Base-by-base conservation (phyloP, 1,139 yeast genomes). In the Protomyces inouyei region DNA sequence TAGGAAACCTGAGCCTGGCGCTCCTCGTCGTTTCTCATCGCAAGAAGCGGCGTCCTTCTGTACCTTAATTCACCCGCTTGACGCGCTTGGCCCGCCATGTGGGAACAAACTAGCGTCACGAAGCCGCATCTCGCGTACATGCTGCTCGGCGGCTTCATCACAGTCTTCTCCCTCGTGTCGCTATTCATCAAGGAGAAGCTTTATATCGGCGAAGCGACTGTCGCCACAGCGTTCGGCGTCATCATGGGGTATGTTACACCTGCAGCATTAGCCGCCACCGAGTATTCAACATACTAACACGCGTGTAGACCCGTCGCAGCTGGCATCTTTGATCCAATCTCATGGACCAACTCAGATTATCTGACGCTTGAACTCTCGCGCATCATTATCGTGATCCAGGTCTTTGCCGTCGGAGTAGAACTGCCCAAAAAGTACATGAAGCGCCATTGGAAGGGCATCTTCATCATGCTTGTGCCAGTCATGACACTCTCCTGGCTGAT, bases 391-490 rank as follows among this genome's bases (percentile, higher is more conserved):
- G 88, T 96, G 74, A 85, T 93, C 64, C 98, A 93, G 77, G 93
- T 93, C 72, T 95, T 93, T 71, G 98, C 98, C 12, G 98, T 92
- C 55, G 96, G 98, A 0, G 98, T 93, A 51, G 98, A 93, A 76
- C 79, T 93, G 75, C 98, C 98, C 21, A 85, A 89, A 69, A 90
- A 90, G 74, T 93, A 93, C 75, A 88, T 93, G 93, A 80, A 85
- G 71, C 86, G 85, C 71, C 98, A 93, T 74, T 90, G 97, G 96
- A 70, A 84, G 16, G 87, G 96, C 0, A 95, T 93, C 36, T 76
- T 85, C 16, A 80, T 90, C 71, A 80, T 93, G 65, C 78, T 93
- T 65, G 79, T 92, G 9, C 98, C 98, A 0, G 96, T 91, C 43
- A 93, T 93, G 98, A 88, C 97, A 0, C 80, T 81, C 66, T 98